phyloP scores from a whole-genome alignment of 768 basidiomycete species.

The Lyophyllum shimeji region DNA sequence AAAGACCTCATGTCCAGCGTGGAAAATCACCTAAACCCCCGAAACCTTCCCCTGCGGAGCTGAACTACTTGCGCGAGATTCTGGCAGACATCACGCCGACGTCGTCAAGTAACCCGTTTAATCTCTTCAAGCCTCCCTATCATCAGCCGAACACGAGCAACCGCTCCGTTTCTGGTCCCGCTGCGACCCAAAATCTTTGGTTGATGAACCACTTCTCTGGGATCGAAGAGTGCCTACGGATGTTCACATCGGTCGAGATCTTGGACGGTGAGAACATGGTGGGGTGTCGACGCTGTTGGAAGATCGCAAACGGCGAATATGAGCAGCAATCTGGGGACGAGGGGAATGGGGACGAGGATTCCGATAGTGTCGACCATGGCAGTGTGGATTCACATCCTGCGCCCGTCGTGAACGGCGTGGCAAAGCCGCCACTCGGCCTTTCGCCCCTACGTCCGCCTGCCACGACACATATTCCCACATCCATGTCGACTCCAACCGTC shows the following conservation, averaged over 20 bases:
- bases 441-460: constrained; percentile 17
- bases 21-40: constrained; percentile 50
- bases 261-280: constrained; percentile 94
- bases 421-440: constrained; percentile 4
- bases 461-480: constrained; percentile 31
- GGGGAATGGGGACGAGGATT: constrained; percentile 26
- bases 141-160: constrained; percentile 9
- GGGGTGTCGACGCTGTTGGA: constrained; percentile 93
- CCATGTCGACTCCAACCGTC: constrained; percentile 40
- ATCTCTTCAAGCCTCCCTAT: constrained; percentile 41
- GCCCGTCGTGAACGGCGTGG: neutral
- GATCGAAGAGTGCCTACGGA: constrained; percentile 75
- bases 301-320: constrained; percentile 73
- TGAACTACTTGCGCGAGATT: constrained; percentile 66
- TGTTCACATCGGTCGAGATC: constrained; percentile 93
- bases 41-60: constrained; percentile 55
- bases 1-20: constrained; percentile 21
- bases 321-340: constrained; percentile 30
- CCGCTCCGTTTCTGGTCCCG: constrained; percentile 11
- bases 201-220: constrained; percentile 51
- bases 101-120: constrained; percentile 42
- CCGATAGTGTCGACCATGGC: constrained; percentile 14
- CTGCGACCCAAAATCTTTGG: constrained; percentile 35
- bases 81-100: constrained; percentile 61
- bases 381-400: neutral